Base-by-base conservation (phyloP, 768 basidiomycete genomes). In the Leccinum subgranulosum region DNA sequence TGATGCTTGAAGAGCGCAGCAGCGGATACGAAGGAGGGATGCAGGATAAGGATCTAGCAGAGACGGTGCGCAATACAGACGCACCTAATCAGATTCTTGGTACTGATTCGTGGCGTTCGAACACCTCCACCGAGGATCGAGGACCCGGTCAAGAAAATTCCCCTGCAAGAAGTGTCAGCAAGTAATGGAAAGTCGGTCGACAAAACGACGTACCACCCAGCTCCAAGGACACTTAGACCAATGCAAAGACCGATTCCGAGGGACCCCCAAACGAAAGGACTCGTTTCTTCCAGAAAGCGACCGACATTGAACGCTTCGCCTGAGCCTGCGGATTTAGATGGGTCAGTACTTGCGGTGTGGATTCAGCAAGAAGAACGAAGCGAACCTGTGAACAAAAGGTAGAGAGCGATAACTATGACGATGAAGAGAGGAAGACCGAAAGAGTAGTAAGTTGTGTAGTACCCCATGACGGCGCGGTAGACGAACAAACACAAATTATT, bases 51-150 rank as follows among this genome's bases (percentile, higher is more conserved):
- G 28, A 29, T 19, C 17, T 6, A 5, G 27, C 12, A 14, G 17
- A 31, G 11, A 25, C 9, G 28, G 15, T 14, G 11, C 11, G 53
- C 6, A 2, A 28, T 39, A 45, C 12, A 5, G 12, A 68, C 81
- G 53, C 51, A 93, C 94, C 92, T 94, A 66, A 99, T 97, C 73
- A 98, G 73, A 72, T 99, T 99, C 83, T 99, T 98, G 19, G 96
- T 98, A 50, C 88, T 83, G 54, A 99, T 98, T 63, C 96, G 81
- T 11, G 96, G 96, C 49, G 94, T 83, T 45, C 94, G 81, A 10
- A 98, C 94, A 67, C 95, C 95, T 69, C 94, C 97, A 47, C 96
- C 96, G 29, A 99, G 80, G 64, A 99, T 94, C 29, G 94, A 96
- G n/a, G 95, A 77, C 54, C 97, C 97, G 1, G 97, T 98, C 55